phyloP scores from a whole-genome alignment of 75 land plant species.

The Pinus taeda region DNA sequence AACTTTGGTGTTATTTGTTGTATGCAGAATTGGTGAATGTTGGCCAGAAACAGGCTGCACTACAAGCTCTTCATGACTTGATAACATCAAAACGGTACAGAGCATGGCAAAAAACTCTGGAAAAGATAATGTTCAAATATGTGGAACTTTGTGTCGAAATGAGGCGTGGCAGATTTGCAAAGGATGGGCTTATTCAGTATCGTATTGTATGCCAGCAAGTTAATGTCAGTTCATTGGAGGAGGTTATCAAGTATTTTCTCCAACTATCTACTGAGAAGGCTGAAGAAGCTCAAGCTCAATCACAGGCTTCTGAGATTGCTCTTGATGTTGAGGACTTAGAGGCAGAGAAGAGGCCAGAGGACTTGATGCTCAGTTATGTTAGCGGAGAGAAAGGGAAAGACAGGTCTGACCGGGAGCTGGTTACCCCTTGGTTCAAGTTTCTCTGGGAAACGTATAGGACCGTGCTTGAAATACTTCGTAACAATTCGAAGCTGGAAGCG shows the following conservation, averaged over 20 bases:
- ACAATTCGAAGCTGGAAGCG: conserved; percentile 70
- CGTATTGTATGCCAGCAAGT: conserved; percentile 96
- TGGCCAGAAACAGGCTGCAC: conserved; percentile 86
- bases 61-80: conserved; percentile 81
- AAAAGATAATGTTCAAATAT: conserved; percentile 90
- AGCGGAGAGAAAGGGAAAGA: conserved; percentile 97
- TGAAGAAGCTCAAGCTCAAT: conserved; percentile 83
- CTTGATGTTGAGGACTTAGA: conserved; percentile 93
- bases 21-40: conserved; percentile 86
- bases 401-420: conserved; percentile 92
- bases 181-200: conserved; percentile 94
- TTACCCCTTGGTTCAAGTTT: conserved; percentile 97
- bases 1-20: background rate
- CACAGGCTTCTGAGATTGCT: conserved; percentile 78
- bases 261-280: conserved; percentile 84
- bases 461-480: conserved; percentile 70
- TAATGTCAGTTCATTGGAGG: conserved; percentile 87
- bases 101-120: conserved; percentile 89
- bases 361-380: conserved; percentile 92
- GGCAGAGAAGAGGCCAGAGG: conserved; percentile 88
- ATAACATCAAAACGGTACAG: conserved; percentile 83
- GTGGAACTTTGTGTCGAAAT: conserved; percentile 94
- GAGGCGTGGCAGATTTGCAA: conserved; percentile 88
- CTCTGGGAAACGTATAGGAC: conserved; percentile 96
- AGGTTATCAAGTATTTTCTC: conserved; percentile 90